Conservation (phyloP, 805 yeast genomes). For the Yarrowia porcina region DNA sequence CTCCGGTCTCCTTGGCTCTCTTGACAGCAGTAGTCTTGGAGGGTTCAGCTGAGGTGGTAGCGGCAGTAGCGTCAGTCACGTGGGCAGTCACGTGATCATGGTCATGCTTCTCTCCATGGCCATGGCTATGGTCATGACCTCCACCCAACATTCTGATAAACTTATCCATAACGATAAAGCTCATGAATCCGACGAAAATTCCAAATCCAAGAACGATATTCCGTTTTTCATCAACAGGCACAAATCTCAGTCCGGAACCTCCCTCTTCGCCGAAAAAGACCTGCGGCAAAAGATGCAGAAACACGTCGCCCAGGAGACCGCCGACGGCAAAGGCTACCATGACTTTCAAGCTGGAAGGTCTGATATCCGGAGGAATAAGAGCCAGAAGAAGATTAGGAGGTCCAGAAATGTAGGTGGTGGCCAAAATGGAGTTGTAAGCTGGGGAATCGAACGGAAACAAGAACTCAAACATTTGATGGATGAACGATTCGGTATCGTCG, state of each 20-base stretch:
- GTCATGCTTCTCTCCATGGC: constrained; percentile 40
- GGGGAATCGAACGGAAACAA: constrained; percentile 45
- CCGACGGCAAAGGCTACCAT: constrained; percentile 74
- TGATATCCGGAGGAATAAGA: constrained; percentile 54
- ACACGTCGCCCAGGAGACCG: constrained; percentile 70
- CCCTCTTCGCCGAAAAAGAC: constrained; percentile 51
- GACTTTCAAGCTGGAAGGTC: constrained; percentile 49
- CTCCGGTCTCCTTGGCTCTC: not conserved
- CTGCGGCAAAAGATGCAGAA: constrained; percentile 69
- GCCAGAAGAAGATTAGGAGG: constrained; percentile 59
- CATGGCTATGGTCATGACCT: constrained; percentile 46
- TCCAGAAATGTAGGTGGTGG: constrained; percentile 61
- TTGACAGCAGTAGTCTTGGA: constrained; percentile 29
- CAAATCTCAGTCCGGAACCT: constrained; percentile 41
- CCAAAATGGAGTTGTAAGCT: constrained; percentile 58
- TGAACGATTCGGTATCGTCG: constrained; percentile 33
- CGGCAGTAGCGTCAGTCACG: not conserved
- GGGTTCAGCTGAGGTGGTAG: constrained; percentile 27
- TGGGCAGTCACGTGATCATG: constrained; percentile 25
- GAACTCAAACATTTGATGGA: constrained; percentile 44
- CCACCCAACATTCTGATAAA: constrained; percentile 46
- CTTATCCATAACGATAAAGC: constrained; percentile 62
- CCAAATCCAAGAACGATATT: constrained; percentile 51
- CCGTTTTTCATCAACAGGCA: constrained; percentile 51
- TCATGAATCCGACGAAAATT: constrained; percentile 57